Base-by-base conservation (phyloP, 1,139 yeast species). In the Zygoascus hellenicus region DNA sequence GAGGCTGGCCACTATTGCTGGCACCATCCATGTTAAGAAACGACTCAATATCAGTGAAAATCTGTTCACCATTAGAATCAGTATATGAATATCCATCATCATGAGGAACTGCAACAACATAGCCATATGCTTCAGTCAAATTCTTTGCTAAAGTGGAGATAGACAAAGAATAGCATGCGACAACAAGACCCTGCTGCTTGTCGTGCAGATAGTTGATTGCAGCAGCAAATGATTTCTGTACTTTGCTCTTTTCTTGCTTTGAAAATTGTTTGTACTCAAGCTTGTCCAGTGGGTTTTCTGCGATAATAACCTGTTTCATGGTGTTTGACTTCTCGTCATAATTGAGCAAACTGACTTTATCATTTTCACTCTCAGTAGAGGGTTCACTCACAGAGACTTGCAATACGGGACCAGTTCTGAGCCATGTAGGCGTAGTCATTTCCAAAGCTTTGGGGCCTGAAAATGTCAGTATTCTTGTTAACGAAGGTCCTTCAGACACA, bases 401-500 rank as follows among this genome's bases (percentile, higher is more conserved):
- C 10, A 43, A 26, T 4, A 43, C 15, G 9, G 46, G 46, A 13
- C 46, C 19, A 14, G 30, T 41, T 7, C 15, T 14, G 30, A 36
- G 36, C 46, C 46, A 43, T n/a, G 30, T 41, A 3, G 22, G n/a
- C 14, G 16, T 34, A n/a, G 17, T 30, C 9, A 43, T 30, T 7
- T 37, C 13, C 16, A 43, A 22, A 6, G 2, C 35, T 30, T 30
- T 43, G 13, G 46, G 46, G 2, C 30, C 28, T 36, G 46, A 43
- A n/a, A 22, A 36, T 11, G 41, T 19, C 17, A 43, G 13, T 22
- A 43, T 44, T 32, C 52, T 36, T 29, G 52, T 44, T 19, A 56
- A 38, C 3, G 59, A 58, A 3, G 49, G 37, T 14, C 26, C 29
- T 5, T 48, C 52, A 15, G 29, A 19, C 13, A 43, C 33, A 34